These are phyloP conservation scores for Capsicum pubescens DNA, from an alignment of 257 asterid species.

Conservation along the genomic window DNA sequence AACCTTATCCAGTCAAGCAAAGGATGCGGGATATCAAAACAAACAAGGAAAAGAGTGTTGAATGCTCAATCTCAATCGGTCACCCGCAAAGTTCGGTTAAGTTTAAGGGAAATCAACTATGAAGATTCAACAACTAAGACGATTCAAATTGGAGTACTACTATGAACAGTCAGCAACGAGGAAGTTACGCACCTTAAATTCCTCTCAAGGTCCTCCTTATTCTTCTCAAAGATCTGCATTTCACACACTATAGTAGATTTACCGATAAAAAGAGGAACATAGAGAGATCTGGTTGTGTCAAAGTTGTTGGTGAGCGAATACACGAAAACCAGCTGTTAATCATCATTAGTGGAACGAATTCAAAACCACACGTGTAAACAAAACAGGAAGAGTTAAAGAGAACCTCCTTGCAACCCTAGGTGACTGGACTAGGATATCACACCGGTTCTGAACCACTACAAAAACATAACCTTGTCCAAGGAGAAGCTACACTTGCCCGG, in stretches of 20 bases:
- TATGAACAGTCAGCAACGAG: background rate
- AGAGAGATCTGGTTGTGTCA: background rate
- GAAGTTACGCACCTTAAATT: background rate
- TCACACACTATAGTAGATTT: background rate
- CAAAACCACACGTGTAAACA: background rate
- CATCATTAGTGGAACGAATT: background rate
- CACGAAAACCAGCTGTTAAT: background rate
- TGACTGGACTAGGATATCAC: background rate
- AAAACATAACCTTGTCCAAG: background rate
- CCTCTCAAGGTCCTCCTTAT: background rate
- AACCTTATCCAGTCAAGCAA: background rate
- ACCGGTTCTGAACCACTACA: background rate
- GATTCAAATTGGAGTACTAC: background rate
- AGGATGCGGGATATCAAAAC: background rate
- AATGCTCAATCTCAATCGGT: background rate
- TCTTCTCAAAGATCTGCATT: conserved; percentile 21
- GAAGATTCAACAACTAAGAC: background rate
- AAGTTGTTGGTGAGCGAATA: background rate
- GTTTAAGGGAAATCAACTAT: background rate
- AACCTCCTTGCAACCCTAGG: background rate
- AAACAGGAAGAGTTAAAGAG: background rate
- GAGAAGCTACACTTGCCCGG: too few species aligned
- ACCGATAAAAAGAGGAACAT: background rate
- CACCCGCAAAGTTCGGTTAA: background rate
- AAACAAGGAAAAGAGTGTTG: background rate